Evolutionary conservation across 495 filamentous ascomycete species (phyloP), one percentile per base, ranked within the genome.

Genomic region (Cladorrhinum samala): DNA sequence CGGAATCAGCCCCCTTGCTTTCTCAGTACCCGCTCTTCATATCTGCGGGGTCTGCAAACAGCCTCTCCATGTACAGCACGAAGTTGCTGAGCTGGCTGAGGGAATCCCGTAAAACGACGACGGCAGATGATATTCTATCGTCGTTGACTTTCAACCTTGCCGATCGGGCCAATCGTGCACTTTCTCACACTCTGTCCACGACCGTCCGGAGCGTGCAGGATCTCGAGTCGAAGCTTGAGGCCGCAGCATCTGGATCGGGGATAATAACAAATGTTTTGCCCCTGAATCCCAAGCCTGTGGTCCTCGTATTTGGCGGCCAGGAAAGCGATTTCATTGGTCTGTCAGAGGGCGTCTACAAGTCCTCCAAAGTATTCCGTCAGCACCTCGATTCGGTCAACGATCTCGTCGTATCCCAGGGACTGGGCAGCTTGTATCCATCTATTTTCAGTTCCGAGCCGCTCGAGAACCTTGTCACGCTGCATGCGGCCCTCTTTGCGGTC

Each of bases 231-330:
- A 33, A 33, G 27, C 27, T 33, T 33, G 27, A 33, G 27, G 27
- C 27, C 5, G 27, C 27, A 33, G 27, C 27, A 33, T 33, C 27
- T 11, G 27, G 27, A 5, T 33, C 27, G 5, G 27, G 27, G 11
- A 33, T 11, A 33, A 33, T 11, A 33, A 33, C 27, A 33, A 33
- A 33, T 11, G 5, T 11, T 33, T 5, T 11, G 5, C 27, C 27
- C 11, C 27, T 6, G 11, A 33, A 33, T 11, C 27, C 27, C 27
- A 33, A 33, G 11, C 51, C 76, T 0, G 64, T 78, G 1, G 50
- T 80, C 9, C 56, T 80, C 0, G 75, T 71, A 42, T 80, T 81
- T 44, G 78, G 78, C 1, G 77, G 76, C 9, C 77, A 80, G 50
- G 59, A 68, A 0, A 71, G 68, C 1, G 68, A 48, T 2, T 73